phyloP scores from a whole-genome alignment of 73 alveolate species.

The Paramecium octaurelia region DNA sequence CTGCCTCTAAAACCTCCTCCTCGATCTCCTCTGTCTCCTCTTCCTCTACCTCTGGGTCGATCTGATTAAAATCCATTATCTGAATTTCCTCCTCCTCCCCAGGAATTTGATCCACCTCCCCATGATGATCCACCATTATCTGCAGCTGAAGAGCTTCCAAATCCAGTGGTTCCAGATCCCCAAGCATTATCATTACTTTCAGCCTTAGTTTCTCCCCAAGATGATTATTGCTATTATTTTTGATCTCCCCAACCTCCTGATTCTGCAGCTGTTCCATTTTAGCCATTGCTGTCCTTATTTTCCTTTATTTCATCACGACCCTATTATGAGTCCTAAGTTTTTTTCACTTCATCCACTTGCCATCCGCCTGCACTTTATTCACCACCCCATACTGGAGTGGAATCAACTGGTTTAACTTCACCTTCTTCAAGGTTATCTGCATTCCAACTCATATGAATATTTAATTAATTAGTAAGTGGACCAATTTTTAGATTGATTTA shows the following conservation, averaged over 20 bases:
- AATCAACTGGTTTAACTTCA: neutral
- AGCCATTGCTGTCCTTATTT: neutral
- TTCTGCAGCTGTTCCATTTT: neutral
- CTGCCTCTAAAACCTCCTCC: neutral
- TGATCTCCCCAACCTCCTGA: neutral
- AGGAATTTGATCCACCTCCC: neutral
- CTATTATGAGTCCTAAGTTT: neutral
- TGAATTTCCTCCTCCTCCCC: neutral
- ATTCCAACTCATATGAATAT: neutral
- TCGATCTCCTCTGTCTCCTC: neutral
- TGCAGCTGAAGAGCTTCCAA: neutral
- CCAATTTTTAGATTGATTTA: slow-evolving; percentile 21
- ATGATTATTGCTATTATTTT: neutral
- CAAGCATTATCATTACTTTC: neutral
- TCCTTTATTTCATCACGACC: neutral
- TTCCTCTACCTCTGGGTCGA: slow-evolving; percentile 25
- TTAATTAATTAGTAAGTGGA: neutral
- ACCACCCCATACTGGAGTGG: neutral
- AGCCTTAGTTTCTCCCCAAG: neutral
- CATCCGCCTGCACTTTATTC: neutral
- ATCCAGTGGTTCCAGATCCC: slow-evolving; percentile 2
- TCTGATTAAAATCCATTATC: neutral
- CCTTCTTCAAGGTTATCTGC: slow-evolving; percentile 18
- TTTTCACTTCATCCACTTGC: slow-evolving; percentile 14
- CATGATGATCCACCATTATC: neutral